These are phyloP conservation scores for Phaffia rhodozyma DNA, from an alignment of 1,284 basidiomycete species.

Conservation along the genomic window DNA sequence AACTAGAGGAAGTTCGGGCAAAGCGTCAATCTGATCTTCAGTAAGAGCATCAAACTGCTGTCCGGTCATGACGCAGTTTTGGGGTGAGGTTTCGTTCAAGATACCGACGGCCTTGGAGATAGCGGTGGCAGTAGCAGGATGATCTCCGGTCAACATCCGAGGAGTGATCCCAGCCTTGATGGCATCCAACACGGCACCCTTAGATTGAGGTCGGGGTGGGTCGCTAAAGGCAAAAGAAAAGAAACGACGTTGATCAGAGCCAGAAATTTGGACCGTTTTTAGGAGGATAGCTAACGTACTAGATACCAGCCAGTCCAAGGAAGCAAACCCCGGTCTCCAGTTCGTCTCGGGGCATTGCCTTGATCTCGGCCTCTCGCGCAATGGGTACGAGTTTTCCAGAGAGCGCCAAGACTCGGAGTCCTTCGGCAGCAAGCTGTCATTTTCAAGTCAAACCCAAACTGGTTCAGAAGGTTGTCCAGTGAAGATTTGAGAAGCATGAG, in stretches of 20 bases:
- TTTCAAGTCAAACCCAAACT: constrained; percentile 3
- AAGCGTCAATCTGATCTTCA: constrained; percentile 48
- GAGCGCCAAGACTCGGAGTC: constrained; percentile 42
- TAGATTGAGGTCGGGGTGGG: constrained; percentile 55
- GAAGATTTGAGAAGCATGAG: background rate
- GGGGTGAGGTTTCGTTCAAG: constrained; percentile 37
- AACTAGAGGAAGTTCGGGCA: constrained; percentile 46
- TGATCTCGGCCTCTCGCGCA: constrained; percentile 31
- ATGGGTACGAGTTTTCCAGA: constrained; percentile 36
- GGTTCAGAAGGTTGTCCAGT: constrained; percentile 16
- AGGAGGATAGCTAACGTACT: constrained; percentile 20
- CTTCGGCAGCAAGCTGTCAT: constrained; percentile 45
- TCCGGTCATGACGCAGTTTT: constrained; percentile 41
- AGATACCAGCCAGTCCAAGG: constrained; percentile 53
- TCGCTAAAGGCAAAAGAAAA: constrained; percentile 32
- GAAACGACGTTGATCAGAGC: background rate
- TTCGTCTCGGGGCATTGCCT: constrained; percentile 38
- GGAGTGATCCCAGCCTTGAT: constrained; percentile 53
- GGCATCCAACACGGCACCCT: constrained; percentile 50
- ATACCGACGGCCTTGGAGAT: constrained; percentile 44
- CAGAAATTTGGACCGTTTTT: background rate
- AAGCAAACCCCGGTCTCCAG: constrained; percentile 50
- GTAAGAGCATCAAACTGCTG: constrained; percentile 51
- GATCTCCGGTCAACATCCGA: constrained; percentile 48
- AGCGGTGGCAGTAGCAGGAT: constrained; percentile 41